These are phyloP conservation scores for Poa annua DNA, from an alignment of 176 grass and related monocot genomes.

Conservation along the genomic window DNA sequence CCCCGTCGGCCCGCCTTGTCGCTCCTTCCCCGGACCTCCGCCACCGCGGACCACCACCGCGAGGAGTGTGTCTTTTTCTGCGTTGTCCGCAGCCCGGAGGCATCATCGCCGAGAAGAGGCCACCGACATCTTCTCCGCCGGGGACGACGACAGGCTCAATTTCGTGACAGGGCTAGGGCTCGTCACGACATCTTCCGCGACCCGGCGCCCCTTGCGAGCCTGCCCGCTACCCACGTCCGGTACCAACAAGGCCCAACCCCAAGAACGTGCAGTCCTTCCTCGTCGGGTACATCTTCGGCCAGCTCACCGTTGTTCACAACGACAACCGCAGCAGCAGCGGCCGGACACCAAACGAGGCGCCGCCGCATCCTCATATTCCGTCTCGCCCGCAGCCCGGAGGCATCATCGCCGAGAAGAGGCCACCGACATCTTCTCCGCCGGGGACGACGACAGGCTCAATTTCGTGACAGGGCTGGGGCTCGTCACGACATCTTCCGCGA, in stretches of 20 bases:
- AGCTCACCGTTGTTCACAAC: conserved; percentile 84
- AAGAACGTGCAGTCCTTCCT: conserved; percentile 94
- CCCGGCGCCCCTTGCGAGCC: conserved; percentile 49
- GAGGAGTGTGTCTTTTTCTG: conserved; percentile 96
- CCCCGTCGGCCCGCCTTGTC: no score
- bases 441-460: conserved; percentile 45
- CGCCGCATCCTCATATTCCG: no score
- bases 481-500: conserved; percentile 79
- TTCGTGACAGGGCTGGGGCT: conserved; percentile 75
- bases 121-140: conserved; percentile 68
- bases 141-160: conserved; percentile 45
- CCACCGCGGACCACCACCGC: conserved; percentile 64
- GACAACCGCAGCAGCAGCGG: conserved; percentile 45
- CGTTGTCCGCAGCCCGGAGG: conserved; percentile 78
- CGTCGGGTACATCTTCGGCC: conserved; percentile 76
- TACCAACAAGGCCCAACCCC: conserved; percentile 26
- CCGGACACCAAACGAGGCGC: no score
- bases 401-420: conserved; percentile 78
- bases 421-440: conserved; percentile 68
- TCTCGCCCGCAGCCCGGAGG: conserved; percentile 31
- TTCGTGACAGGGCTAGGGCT: conserved; percentile 74
- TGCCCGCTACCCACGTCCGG: conserved; percentile 87
- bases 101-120: conserved; percentile 78
- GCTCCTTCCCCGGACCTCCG: no score
- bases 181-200: conserved; percentile 79